These are phyloP conservation scores for Pythium biforme DNA, from an alignment of 352 stramenopile species.

Conservation along the genomic window DNA sequence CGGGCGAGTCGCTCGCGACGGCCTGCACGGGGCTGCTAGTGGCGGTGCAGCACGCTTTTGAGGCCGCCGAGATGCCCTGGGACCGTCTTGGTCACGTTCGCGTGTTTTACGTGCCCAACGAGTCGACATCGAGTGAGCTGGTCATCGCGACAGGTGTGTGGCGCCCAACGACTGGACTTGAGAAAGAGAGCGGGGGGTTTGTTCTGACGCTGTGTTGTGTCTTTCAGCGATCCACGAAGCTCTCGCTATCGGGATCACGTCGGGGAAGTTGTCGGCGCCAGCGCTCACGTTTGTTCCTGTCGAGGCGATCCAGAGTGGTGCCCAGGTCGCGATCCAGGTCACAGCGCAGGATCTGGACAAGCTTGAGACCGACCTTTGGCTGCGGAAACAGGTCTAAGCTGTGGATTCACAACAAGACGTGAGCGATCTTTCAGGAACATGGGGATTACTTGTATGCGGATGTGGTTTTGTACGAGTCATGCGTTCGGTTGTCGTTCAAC, in stretches of 20 bases:
- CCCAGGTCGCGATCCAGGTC: slow-evolving; percentile 54
- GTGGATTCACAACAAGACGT: neutral
- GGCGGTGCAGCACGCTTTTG: slow-evolving; percentile 37
- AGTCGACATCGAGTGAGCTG: slow-evolving; percentile 46
- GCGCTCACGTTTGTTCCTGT: slow-evolving; percentile 79
- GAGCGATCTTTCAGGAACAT: neutral
- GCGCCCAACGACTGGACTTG: too few species aligned
- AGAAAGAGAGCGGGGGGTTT: neutral
- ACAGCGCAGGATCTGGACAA: slow-evolving; percentile 79
- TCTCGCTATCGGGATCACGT: neutral
- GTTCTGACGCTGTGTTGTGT: neutral
- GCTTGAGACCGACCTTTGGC: slow-evolving; percentile 82
- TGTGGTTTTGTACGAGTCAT: neutral
- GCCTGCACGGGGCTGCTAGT: slow-evolving; percentile 31
- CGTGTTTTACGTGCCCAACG: slow-evolving; percentile 57
- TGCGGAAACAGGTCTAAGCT: slow-evolving; percentile 68
- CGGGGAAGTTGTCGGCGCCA: slow-evolving; percentile 20
- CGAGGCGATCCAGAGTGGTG: slow-evolving; percentile 50
- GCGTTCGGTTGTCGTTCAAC: neutral
- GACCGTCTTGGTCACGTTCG: slow-evolving; percentile 65
- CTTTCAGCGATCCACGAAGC: slow-evolving; percentile 10
- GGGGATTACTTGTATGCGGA: too few species aligned
- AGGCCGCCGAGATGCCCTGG: slow-evolving; percentile 41
- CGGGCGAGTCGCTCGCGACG: slow-evolving; percentile 18
- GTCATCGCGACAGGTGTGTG: slow-evolving; percentile 38